phyloP scores from a whole-genome alignment of 2,329 filamentous ascomycete species.

The Coniochaeta sp. region DNA sequence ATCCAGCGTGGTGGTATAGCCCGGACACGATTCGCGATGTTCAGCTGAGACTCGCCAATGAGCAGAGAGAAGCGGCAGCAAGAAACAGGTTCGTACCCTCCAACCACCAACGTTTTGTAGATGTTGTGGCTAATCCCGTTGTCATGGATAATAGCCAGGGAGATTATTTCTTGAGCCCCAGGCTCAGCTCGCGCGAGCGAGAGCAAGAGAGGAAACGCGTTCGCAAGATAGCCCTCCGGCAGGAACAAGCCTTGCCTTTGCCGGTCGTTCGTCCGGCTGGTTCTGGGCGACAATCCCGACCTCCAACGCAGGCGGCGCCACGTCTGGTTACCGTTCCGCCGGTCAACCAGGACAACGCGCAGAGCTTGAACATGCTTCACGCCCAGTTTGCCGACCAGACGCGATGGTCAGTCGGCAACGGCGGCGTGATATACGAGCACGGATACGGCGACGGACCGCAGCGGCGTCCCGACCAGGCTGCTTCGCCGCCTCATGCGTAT shows the following conservation, averaged over 20 bases:
- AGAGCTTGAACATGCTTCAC: not conserved
- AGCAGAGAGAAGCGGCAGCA: no score
- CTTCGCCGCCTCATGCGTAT: not conserved
- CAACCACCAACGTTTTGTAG: not conserved
- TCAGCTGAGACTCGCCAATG: not conserved
- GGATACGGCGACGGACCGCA: not conserved
- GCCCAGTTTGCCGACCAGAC: not conserved
- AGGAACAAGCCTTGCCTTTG: not conserved
- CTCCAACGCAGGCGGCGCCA: not conserved
- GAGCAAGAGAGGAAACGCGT: not conserved
- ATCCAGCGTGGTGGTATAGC: not conserved
- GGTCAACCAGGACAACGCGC: not conserved
- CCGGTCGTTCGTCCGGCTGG: not conserved
- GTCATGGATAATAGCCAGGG: not conserved
- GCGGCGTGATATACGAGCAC: not conserved
- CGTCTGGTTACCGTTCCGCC: not conserved
- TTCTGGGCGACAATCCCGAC: not conserved
- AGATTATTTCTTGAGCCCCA: not conserved
- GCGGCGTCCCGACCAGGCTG: not conserved
- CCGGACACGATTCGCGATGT: not conserved
- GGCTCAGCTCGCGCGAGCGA: not conserved
- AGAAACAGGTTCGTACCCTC: not conserved
- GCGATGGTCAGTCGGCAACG: not conserved
- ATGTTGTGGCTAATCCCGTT: not conserved
- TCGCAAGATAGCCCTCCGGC: not conserved